Evolutionary conservation across 495 filamentous ascomycete genomes (phyloP).

Genomic region (Penicillium fimorum): DNA sequence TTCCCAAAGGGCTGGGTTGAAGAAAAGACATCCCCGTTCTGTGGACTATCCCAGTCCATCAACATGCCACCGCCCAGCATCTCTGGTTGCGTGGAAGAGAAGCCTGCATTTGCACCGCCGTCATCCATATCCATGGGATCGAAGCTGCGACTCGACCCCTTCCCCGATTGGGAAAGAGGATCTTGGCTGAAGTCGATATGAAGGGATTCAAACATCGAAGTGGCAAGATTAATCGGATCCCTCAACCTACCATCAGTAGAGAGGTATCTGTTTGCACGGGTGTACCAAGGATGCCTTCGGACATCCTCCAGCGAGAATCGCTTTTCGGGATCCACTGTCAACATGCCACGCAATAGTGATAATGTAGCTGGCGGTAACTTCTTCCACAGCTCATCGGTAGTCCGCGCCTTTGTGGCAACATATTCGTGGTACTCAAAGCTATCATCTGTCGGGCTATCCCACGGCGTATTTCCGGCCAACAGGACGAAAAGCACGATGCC

Average conservation of each 20-base stretch:
- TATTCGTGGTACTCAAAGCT: slow-evolving; percentile 88
- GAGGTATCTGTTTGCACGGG: slow-evolving; percentile 74
- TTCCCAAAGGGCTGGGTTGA: slow-evolving; percentile 49
- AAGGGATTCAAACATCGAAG: slow-evolving; percentile 89
- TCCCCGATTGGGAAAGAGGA: slow-evolving; percentile 46
- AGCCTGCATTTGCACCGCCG: slow-evolving; percentile 43
- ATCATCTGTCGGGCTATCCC: slow-evolving; percentile 83
- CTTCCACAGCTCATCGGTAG: slow-evolving; percentile 82
- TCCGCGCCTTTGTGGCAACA: slow-evolving; percentile 70
- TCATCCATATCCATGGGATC: slow-evolving; percentile 56
- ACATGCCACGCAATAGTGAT: slow-evolving; percentile 91
- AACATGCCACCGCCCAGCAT: slow-evolving; percentile 62
- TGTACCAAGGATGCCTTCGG: slow-evolving; percentile 93
- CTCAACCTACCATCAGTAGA: slow-evolving; percentile 69
- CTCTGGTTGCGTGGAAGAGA: slow-evolving; percentile 79
- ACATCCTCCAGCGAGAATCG: slow-evolving; percentile 90
- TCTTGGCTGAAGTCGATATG: slow-evolving; percentile 82
- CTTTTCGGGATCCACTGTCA: slow-evolving; percentile 70
- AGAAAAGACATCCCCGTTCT: slow-evolving; percentile 51
- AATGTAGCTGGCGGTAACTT: slow-evolving; percentile 72
- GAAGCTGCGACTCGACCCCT: slow-evolving; percentile 40
- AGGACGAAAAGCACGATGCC: slow-evolving; percentile 96
- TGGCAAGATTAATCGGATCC: slow-evolving; percentile 80
- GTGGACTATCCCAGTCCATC: slow-evolving; percentile 76
- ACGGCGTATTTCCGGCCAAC: slow-evolving; percentile 93